Conservation (phyloP, 768 basidiomycete genomes). For the Collybiopsis confluens region DNA sequence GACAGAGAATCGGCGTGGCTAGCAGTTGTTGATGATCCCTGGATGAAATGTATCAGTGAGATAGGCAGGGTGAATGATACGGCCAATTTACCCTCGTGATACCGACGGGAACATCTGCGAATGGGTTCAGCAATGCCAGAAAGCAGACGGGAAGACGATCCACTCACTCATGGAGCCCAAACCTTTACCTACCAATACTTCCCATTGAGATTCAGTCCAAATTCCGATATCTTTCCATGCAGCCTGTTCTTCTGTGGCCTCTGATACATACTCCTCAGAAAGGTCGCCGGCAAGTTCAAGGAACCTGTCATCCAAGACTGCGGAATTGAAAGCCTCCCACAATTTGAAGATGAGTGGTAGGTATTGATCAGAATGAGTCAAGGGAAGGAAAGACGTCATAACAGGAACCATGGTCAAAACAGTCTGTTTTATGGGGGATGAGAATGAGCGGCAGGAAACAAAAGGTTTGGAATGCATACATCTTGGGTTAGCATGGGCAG, state of each 20-base stretch:
- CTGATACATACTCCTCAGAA: conserved; percentile 66
- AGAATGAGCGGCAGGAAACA: neutral
- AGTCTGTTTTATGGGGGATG: conserved; percentile 37
- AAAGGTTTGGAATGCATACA: conserved; percentile 34
- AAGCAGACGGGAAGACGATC: neutral
- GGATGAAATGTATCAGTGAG: conserved; percentile 3
- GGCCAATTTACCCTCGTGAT: conserved; percentile 47
- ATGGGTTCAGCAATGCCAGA: conserved; percentile 4
- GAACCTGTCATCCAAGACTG: conserved; percentile 68
- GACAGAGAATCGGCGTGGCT: conserved; percentile 64
- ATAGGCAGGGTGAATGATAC: neutral
- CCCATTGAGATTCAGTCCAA: conserved; percentile 83
- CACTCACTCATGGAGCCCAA: conserved; percentile 74
- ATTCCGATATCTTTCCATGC: conserved; percentile 85
- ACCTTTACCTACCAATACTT: conserved; percentile 76
- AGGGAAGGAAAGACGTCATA: conserved; percentile 74
- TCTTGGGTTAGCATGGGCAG: conserved; percentile 68
- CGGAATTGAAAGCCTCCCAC: conserved; percentile 78
- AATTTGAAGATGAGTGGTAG: conserved; percentile 68
- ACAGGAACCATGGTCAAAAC: conserved; percentile 70
- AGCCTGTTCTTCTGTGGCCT: conserved; percentile 49
- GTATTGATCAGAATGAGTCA: conserved; percentile 60
- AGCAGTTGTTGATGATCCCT: conserved; percentile 65
- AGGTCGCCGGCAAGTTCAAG: conserved; percentile 68
- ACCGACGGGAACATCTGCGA: conserved; percentile 68